Evolutionary conservation across 108 stramenopile species (phyloP).

Genomic region (Seminavis robusta): DNA sequence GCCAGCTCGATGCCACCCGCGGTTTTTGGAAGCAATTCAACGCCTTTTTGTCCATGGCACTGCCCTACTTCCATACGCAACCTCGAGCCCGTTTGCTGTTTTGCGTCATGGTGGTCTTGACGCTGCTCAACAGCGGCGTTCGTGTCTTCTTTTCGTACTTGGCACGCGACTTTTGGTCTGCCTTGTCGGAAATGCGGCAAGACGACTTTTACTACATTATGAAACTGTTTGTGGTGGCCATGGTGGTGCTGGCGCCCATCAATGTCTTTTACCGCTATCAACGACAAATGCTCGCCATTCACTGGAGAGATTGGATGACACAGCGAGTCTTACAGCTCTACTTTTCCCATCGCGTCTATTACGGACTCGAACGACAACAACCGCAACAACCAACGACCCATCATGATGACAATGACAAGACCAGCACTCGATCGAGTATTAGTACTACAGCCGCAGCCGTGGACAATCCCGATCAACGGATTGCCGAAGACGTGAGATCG

Average conservation of each 20-base stretch:
- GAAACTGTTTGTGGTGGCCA: slow-evolving; percentile 39
- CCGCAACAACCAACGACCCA: not conserved
- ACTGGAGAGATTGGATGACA: slow-evolving; percentile 94
- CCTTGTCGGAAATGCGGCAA: slow-evolving; percentile 54
- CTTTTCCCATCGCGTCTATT: slow-evolving; percentile 76
- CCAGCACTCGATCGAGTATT: not conserved
- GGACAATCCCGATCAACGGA: slow-evolving; percentile 89
- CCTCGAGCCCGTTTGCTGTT: slow-evolving; percentile 34
- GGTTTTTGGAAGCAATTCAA: too few species aligned
- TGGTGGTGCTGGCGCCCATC: slow-evolving; percentile 64
- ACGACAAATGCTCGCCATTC: slow-evolving; percentile 47
- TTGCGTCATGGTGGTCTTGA: slow-evolving; percentile 45
- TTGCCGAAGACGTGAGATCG: slow-evolving; percentile 82
- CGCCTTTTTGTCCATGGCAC: slow-evolving; percentile 37
- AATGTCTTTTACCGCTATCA: slow-evolving; percentile 70
- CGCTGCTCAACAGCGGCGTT: slow-evolving; percentile 63
- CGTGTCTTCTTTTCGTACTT: slow-evolving; percentile 76
- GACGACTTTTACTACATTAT: slow-evolving; percentile 59
- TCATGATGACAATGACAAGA: slow-evolving; percentile 36
- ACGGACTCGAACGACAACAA: slow-evolving; percentile 52
- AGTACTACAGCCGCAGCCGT: slow-evolving; percentile 30
- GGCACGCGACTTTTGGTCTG: slow-evolving; percentile 76
- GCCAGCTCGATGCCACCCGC: too few species aligned
- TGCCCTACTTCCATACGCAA: slow-evolving; percentile 46
- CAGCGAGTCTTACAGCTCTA: slow-evolving; percentile 75